Percentiles rank a stretch among this genome's conserved stretches.
Conservation (phyloP, 371 early-diverging fungal genomes). For the Dentiscutata heterogama region DNA sequence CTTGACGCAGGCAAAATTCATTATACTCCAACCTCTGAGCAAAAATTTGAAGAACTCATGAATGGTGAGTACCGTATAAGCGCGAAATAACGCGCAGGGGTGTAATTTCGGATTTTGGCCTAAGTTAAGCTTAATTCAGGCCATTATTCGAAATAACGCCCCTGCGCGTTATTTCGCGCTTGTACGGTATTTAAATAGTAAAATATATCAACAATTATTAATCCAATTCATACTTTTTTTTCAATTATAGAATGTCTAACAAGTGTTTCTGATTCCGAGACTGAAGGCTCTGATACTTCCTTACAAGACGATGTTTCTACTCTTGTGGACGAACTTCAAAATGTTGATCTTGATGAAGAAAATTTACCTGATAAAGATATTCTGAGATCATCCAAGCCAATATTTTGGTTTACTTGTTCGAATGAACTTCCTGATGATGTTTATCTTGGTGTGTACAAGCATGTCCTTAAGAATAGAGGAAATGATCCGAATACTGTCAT, state of each 20-base stretch:
- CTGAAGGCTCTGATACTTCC: background rate
- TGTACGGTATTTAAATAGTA: constrained; percentile 46
- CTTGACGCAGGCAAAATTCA: constrained; percentile 71
- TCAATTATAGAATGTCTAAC: constrained; percentile 10
- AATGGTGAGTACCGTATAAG: no score
- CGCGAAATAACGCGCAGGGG: no score
- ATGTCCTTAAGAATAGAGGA: constrained; percentile 55
- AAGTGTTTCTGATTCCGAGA: constrained; percentile 27
- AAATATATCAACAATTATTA: background rate
- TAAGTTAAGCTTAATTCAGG: no score
- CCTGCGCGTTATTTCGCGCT: no score
- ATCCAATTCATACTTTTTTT: background rate
- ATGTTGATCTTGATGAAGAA: constrained; percentile 21
- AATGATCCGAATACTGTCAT: constrained; percentile 44
- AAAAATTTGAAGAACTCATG: constrained; percentile 82
- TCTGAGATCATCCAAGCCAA: constrained; percentile 50
- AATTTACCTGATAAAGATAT: constrained; percentile 46
- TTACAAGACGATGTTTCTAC: background rate
- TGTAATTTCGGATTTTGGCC: no score
- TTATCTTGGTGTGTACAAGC: constrained; percentile 70
- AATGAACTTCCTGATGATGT: constrained; percentile 49
- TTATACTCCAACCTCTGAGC: constrained; percentile 79
- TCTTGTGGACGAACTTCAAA: background rate
- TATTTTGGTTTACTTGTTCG: constrained; percentile 63
- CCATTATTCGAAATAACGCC: no score